A percentile compares a stretch with the other conserved stretches of the same genome.
Conservation (phyloP, 441 rosid genomes). For the Croton laevigatus region DNA sequence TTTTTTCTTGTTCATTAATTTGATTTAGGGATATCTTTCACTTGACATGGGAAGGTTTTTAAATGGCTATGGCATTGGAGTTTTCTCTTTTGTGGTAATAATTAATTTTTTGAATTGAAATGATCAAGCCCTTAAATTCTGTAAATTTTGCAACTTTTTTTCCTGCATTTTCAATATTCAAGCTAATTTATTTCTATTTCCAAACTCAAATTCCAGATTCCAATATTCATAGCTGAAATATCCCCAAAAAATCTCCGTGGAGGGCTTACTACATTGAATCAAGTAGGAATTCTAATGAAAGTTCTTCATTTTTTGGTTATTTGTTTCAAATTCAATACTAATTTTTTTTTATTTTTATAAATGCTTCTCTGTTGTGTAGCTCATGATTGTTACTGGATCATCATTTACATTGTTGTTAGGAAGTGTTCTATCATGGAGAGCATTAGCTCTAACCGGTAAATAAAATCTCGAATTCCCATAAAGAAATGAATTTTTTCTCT, state of each 20-base stretch:
- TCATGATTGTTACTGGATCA: slow-evolving; percentile 71
- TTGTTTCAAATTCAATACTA: background rate
- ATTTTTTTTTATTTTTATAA: background rate
- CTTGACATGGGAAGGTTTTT: slow-evolving; percentile 81
- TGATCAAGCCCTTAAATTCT: background rate
- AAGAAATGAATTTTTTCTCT: background rate
- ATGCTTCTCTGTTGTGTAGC: slow-evolving; percentile 36
- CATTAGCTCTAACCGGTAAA: slow-evolving; percentile 77
- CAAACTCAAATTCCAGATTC: slow-evolving; percentile 44
- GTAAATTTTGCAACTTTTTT: no score
- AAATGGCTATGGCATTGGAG: slow-evolving; percentile 84
- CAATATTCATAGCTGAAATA: slow-evolving; percentile 84
- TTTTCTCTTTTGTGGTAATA: slow-evolving; percentile 84
- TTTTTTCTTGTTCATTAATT: background rate
- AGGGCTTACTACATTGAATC: slow-evolving; percentile 80
- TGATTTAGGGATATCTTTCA: slow-evolving; percentile 47
- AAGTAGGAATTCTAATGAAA: slow-evolving; percentile 28
- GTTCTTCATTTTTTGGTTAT: background rate
- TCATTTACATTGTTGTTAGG: slow-evolving; percentile 66
- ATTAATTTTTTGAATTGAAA: background rate
- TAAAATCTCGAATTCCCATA: slow-evolving; percentile 21
- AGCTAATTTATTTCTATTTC: background rate
- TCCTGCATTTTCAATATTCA: background rate
- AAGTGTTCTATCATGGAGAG: slow-evolving; percentile 68
- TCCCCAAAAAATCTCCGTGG: slow-evolving; percentile 89